phyloP scores from a whole-genome alignment of 2,329 filamentous ascomycete species.

The Cladophialophora psammophila region DNA sequence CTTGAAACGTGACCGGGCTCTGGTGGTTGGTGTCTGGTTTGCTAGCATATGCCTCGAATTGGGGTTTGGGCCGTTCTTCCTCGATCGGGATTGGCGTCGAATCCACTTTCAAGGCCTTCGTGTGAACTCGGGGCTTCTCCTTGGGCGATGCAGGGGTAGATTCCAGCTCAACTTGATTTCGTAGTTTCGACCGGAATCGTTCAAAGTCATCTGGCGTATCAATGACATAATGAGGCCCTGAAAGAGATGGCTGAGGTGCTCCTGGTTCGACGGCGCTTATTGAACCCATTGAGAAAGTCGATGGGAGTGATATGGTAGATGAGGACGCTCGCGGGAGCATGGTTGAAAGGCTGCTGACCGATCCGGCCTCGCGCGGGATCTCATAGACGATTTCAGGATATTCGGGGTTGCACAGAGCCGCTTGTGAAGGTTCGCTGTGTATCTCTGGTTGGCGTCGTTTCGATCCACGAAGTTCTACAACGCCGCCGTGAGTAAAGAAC shows the following conservation, averaged over 20 bases:
- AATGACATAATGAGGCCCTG: not conserved
- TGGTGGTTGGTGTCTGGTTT: not conserved
- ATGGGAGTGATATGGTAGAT: constrained; percentile 1
- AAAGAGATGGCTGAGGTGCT: not conserved
- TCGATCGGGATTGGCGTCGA: constrained; percentile 6
- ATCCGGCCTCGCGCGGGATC: not conserved
- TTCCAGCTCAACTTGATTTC: constrained; percentile 12
- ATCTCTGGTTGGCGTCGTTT: not conserved
- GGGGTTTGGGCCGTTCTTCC: not conserved
- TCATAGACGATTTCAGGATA: not conserved
- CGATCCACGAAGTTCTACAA: constrained; percentile 4
- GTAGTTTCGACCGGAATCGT: constrained; percentile 13
- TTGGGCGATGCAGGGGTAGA: not conserved
- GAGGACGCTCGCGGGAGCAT: not conserved
- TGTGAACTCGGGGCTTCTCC: not conserved
- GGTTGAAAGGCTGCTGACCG: constrained; percentile 1
- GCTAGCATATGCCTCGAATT: constrained; percentile 11
- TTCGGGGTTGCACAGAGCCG: not conserved
- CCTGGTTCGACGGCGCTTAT: not conserved
- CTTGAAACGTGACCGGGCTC: constrained; percentile 7
- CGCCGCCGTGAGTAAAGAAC: constrained; percentile 11
- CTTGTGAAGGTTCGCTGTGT: not conserved
- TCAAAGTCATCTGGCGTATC: constrained; percentile 28
- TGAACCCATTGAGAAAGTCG: not conserved
- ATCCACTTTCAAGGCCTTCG: constrained; percentile 11